Evolutionary conservation across 2,329 filamentous ascomycete species (phyloP), one percentile per base, ranked within the genome.

Genomic region (Capronia epimyces): DNA sequence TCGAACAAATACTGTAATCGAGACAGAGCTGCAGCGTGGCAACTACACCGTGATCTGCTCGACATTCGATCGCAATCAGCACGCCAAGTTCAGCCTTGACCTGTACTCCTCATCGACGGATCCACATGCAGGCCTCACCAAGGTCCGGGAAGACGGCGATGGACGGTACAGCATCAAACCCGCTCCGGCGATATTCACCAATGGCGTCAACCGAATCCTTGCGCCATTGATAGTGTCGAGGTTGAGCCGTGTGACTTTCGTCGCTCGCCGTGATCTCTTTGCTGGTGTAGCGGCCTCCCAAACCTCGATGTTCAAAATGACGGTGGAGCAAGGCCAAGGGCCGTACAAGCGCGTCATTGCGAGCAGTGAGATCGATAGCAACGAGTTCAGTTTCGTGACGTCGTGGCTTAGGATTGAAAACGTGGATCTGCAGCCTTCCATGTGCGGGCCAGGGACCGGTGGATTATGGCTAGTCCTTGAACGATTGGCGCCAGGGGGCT

Each of bases 391-490:
- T 40, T 87, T 94, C 67, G 77, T 77, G 16, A 75, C 76, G 4
- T 74, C 76, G 51, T 81, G 81, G 0, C 75, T 94, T 21, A 77
- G 87, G 43, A 86, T 86, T 1, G 74, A 80, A 12, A 84, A 91
- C 57, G 77, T 94, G 45, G 84, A 94, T 68, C 69, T 95, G 36
- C 81, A 82, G 39, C 85, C 87, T 0, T 75, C 72, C n/a, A 68
- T 78, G 57, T 71, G 74, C 50, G 69, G 69, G 24, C 41, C 44
- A 1, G 52, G 29, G 8, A 69, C 69, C 8, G 77, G 78, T 16
- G 83, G 83, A 15, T 66, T 89, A 50, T 94, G 86, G 85, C 73
- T 96, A 46, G 84, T 95, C 4, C 72, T 96, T 36, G 89, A 96
- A 68, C 78, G 86, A 58, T 78, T 91, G 62, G n/a, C 46, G 16